These are phyloP conservation scores for Coemansia brasiliensis DNA, from an alignment of 192 early-diverging fungal genomes.

Conservation along the genomic window DNA sequence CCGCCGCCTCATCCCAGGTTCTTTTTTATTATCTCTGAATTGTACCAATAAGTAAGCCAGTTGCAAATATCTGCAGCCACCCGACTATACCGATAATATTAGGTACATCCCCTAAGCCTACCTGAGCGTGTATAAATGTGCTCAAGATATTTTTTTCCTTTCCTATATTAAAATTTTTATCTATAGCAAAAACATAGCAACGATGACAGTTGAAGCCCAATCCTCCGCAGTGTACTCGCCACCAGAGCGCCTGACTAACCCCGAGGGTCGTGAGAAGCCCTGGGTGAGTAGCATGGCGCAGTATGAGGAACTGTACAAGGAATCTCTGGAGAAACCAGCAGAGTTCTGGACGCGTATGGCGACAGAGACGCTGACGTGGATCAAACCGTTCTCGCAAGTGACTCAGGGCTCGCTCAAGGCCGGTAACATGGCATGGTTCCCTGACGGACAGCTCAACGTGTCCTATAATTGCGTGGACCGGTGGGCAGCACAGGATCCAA, in stretches of 20 bases:
- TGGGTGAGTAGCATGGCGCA: conserved; percentile 71
- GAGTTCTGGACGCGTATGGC: conserved; percentile 87
- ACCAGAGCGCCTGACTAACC: conserved; percentile 65
- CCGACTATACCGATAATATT: not conserved
- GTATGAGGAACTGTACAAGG: conserved; percentile 79
- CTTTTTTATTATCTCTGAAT: not conserved
- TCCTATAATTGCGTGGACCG: conserved; percentile 96
- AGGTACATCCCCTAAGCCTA: no score
- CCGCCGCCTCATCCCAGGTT: not conserved
- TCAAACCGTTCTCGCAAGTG: conserved; percentile 74
- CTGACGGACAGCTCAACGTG: conserved; percentile 88
- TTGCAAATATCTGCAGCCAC: conserved; percentile 9
- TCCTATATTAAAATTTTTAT: not conserved
- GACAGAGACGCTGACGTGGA: conserved; percentile 77
- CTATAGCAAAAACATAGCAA: no score
- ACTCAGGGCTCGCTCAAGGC: conserved; percentile 70
- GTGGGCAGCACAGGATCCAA: conserved; percentile 75
- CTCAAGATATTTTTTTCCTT: conserved; percentile 3
- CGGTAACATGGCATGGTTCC: conserved; percentile 94
- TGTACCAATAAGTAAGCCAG: conserved; percentile 10
- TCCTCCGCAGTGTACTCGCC: conserved; percentile 46
- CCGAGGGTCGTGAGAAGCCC: conserved; percentile 59
- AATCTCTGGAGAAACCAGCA: conserved; percentile 77
- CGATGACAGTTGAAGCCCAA: conserved; percentile 43
- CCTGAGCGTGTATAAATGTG: no score